A percentile compares a stretch with the other conserved stretches of the same genome.
These are phyloP conservation scores for Penicillium steckii DNA, from an alignment of 495 filamentous ascomycete genomes.

Conservation along the genomic window DNA sequence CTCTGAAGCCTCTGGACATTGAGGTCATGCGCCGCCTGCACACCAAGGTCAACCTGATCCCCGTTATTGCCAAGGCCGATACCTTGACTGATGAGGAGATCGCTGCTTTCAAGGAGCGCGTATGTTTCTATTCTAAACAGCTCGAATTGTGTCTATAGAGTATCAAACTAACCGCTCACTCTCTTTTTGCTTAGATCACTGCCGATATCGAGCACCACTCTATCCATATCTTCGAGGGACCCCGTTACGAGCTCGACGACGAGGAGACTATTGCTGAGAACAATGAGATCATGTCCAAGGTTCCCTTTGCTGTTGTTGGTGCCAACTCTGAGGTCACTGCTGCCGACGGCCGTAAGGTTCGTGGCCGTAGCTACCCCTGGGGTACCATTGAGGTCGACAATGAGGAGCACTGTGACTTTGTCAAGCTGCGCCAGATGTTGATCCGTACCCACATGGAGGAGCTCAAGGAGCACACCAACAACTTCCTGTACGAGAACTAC, in stretches of 20 bases:
- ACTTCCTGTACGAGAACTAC: constrained; percentile 98
- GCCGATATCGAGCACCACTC: constrained; percentile 94
- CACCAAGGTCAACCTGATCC: constrained; percentile 99
- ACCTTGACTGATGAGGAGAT: constrained; percentile 98
- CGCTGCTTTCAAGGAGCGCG: constrained; percentile 86
- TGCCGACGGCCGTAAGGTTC: constrained; percentile 90
- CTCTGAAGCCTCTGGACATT: constrained; percentile 98
- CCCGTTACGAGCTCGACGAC: constrained; percentile 96
- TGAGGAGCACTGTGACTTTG: constrained; percentile 99
- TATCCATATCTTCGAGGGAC: constrained; percentile 98
- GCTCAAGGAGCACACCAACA: constrained; percentile 99
- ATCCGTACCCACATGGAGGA: constrained; percentile 99
- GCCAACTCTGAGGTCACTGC: constrained; percentile 89
- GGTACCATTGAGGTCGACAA: constrained; percentile 99
- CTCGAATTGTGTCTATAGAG: constrained; percentile 2
- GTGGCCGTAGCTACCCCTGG: constrained; percentile 96
- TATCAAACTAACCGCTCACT: background rate
- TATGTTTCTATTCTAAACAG: no score
- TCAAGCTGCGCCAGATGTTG: constrained; percentile 99
- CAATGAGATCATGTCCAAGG: constrained; percentile 99
- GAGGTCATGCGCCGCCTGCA: constrained; percentile 98
- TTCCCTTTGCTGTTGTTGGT: constrained; percentile 96
- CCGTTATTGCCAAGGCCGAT: constrained; percentile 97
- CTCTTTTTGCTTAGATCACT: constrained; percentile 82
- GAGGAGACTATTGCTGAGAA: constrained; percentile 99